Base-by-base conservation (phyloP, 2,329 filamentous ascomycete genomes). In the Calonectria pseudoreteaudii region DNA sequence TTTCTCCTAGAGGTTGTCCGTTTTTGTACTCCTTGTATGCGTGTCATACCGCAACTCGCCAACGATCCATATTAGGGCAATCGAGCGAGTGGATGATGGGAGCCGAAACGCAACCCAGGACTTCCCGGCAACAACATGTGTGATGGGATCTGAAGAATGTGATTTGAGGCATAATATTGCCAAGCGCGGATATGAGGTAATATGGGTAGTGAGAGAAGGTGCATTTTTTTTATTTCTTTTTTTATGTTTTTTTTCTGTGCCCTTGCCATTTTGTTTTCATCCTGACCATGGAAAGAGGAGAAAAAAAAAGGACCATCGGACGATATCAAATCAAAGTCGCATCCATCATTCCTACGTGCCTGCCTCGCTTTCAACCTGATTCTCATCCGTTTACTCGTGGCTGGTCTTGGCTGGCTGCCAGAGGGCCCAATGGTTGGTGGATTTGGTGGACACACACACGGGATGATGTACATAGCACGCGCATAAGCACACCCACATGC, bases 31-130 rank as follows among this genome's bases (percentile, higher is more conserved):
- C 50, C 50, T 30, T 60, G 64, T 60, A 70, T 52, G 68, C 60
- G 66, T 64, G 66, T 66, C 66, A 68, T 72, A 56, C 56, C 49
- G 50, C 53, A 66, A 68, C 70, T 65, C 36, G 65, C 56, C 41
- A 66, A 49, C 26, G 44, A 34, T 62, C 70, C 70, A 66, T 47
- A 68, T 72, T 58, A 49, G 66, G 70, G 44, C 49, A 72, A 72
- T 68, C 41, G 56, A 58, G 70, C 70, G 70, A 72, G 66, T 64
- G 49, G 65, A 47, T 26, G 30, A 49, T 23, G 68, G 49, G 13
- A 68, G 65, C 47, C 64, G 69, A 67, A 67, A 62, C 62, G 28
- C 44, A 53, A 31, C 23, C 65, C 20, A 56, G 70, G 41, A 31
- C 20, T 44, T 71, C 70, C 64, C 62, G 23, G 64, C 52, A 5